A percentile compares a stretch with the other conserved stretches of the same genome.
These are phyloP conservation scores for Rubia occidens DNA, from an alignment of 305 asterid genomes.

Conservation along the genomic window DNA sequence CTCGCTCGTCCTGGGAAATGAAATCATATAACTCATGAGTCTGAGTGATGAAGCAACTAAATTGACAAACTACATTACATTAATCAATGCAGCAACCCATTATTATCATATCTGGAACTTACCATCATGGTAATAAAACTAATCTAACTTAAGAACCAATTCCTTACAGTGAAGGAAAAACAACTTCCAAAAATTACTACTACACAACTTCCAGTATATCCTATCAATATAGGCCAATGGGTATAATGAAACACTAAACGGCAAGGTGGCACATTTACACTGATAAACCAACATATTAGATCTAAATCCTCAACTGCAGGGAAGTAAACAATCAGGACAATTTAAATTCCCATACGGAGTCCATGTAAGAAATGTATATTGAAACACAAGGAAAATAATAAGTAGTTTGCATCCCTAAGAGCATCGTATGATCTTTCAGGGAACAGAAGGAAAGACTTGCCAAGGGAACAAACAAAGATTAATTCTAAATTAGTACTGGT, in stretches of 20 bases:
- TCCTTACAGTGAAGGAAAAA: background rate
- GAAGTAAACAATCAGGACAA: background rate
- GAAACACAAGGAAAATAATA: background rate
- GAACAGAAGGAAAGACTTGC: background rate
- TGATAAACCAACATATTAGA: background rate
- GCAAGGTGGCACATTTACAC: background rate
- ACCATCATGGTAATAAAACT: background rate
- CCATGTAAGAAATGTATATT: background rate
- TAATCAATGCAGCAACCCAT: background rate
- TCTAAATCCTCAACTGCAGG: background rate
- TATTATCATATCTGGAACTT: background rate
- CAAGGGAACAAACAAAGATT: background rate
- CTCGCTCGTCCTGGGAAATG: conserved; percentile 69
- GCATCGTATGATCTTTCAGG: background rate
- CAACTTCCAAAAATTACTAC: background rate
- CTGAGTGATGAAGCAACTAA: background rate
- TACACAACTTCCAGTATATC: background rate
- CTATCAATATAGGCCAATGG: background rate
- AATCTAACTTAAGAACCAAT: background rate
- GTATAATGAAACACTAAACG: background rate
- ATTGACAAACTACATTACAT: background rate
- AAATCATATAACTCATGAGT: conserved; percentile 8
- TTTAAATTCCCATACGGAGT: background rate
- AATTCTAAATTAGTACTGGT: background rate
- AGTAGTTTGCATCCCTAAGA: background rate